Base-by-base conservation (phyloP, 306 rosid species). In the Cicer cuneatum region DNA sequence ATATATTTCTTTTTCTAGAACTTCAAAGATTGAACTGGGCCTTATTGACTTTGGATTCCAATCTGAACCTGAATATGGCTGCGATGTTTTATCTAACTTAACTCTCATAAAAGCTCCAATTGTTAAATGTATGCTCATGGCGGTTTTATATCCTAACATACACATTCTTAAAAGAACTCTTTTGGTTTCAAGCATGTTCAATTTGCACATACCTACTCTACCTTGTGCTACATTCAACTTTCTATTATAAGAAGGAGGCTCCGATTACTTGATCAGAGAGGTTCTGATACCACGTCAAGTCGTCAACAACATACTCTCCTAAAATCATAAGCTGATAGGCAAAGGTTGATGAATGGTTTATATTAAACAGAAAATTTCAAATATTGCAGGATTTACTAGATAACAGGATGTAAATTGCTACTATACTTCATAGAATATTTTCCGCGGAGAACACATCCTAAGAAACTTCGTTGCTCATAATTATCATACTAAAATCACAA, bases 21-120 rank as follows among this genome's bases (percentile, higher is more conserved):
- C 9, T 71, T 21, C 58, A 71, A 56, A 71, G 64, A 71, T 54
- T 54, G 49, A 51, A 41, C 24, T 54, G 24, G 53, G 76, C 53
- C 53, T 54, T 41, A 21, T 21, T 16, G 60, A 57, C 54, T 21
- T 57, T 29, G 33, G 60, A 24, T 24, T 72, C 46, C 45, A 60
- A 69, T 45, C 42, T 41, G 54, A n/a, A 54, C 73, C 54, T 7
- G 38, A 62, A 74, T 54, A 73, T 21, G 11, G 65, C 24, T 39
- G 45, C 37, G 38, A 53, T 3, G 12, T 35, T 73, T 63, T 52
- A 47, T 67, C 7, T 15, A 29, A 67, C 5, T 69, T 39, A 71
- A 19, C 14, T 71, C 24, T 41, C 43, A 11, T 56, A 19, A 56
- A 40, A 54, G 14, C 21, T 39, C 10, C 39, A 38, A 19, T 10